These are phyloP conservation scores for Kodamaea neixiangensis DNA, from an alignment of 805 yeast genomes.

Conservation along the genomic window DNA sequence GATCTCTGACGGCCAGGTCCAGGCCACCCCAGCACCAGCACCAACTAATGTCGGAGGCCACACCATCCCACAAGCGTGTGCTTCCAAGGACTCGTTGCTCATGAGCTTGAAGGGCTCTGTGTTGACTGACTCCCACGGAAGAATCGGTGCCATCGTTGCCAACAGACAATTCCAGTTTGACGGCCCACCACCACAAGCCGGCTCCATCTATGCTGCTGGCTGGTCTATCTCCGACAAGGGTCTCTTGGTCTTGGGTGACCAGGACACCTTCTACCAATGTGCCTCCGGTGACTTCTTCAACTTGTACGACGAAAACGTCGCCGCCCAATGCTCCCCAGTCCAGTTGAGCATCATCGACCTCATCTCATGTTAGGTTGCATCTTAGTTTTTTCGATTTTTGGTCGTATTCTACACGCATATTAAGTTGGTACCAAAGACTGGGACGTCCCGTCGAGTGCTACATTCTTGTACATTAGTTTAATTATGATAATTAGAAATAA, in stretches of 20 bases:
- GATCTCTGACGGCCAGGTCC: constrained; percentile 35
- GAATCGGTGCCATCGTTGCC: constrained; percentile 79
- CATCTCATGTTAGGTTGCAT: constrained; percentile 12
- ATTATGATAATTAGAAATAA: constrained; percentile 3
- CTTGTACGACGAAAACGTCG: constrained; percentile 66
- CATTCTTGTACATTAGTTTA: constrained; percentile 1
- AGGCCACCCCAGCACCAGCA: constrained; percentile 17
- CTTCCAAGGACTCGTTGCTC: constrained; percentile 42
- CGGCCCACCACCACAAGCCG: constrained; percentile 78
- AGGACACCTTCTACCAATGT: constrained; percentile 70
- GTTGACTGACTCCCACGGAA: constrained; percentile 59
- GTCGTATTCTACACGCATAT: constrained; percentile 5
- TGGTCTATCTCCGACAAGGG: constrained; percentile 45
- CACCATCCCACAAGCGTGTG: constrained; percentile 27
- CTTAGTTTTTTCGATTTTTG: constrained; percentile 1
- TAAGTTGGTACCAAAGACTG: background rate
- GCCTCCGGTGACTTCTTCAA: constrained; percentile 76
- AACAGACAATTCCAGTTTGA: constrained; percentile 82
- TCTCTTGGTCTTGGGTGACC: constrained; percentile 59
- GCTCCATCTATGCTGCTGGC: constrained; percentile 32
- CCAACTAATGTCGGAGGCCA: constrained; percentile 32
- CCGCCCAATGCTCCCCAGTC: constrained; percentile 54
- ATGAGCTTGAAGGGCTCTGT: constrained; percentile 53
- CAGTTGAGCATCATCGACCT: constrained; percentile 17
- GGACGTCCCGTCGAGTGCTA: constrained; percentile 2